These are phyloP conservation scores for Schwanniomyces vanrijiae DNA, from an alignment of 805 yeast species.

Conservation along the genomic window DNA sequence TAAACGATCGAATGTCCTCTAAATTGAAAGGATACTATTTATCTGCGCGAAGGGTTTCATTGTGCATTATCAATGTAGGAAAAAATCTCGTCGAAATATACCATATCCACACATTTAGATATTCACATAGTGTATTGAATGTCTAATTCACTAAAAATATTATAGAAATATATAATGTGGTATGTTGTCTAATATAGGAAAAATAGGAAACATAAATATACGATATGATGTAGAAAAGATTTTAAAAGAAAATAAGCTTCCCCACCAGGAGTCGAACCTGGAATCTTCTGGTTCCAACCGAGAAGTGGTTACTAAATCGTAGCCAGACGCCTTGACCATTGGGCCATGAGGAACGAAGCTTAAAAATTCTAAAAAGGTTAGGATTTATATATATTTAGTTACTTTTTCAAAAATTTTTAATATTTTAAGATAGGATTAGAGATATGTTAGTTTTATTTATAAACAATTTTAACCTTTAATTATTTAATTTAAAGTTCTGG, in stretches of 20 bases:
- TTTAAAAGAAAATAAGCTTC: slow-evolving; percentile 37
- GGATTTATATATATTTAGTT: no score
- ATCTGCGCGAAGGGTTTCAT: background rate
- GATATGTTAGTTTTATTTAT: no score
- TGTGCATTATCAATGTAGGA: background rate
- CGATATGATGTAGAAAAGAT: background rate
- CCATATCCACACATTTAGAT: background rate
- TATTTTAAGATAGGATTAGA: no score
- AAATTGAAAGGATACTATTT: background rate
- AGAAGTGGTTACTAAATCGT: slow-evolving; percentile 46
- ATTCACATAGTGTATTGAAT: no score
- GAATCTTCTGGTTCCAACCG: slow-evolving; percentile 50
- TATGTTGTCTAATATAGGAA: no score
- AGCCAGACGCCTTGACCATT: slow-evolving; percentile 55
- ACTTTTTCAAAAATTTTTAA: no score
- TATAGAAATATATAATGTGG: no score
- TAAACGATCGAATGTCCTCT: background rate
- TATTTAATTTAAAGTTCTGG: no score
- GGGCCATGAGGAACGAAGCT: slow-evolving; percentile 55
- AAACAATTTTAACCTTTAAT: no score
- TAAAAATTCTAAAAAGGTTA: background rate
- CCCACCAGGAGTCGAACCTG: slow-evolving; percentile 56
- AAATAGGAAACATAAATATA: no score
- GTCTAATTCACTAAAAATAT: no score
- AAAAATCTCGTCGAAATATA: background rate